Percentiles rank a stretch among this genome's conserved stretches.
These are phyloP conservation scores for Mycena haematopus DNA, from an alignment of 768 basidiomycete genomes.

Conservation along the genomic window DNA sequence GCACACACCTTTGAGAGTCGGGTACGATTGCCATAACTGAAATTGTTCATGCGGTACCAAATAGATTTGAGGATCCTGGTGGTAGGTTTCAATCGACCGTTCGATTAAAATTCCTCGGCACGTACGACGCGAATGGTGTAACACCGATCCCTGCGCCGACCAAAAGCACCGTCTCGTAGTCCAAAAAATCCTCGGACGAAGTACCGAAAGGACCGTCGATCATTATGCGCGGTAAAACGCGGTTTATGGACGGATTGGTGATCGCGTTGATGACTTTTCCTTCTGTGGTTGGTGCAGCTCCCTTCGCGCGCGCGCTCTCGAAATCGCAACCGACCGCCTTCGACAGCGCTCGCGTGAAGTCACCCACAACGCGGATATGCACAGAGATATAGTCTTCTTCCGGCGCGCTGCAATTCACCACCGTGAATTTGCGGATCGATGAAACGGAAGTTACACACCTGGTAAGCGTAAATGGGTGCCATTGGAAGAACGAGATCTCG, in stretches of 20 bases:
- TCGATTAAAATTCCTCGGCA: conserved; percentile 11
- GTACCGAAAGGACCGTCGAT: conserved; percentile 95
- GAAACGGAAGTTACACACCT: conserved; percentile 50
- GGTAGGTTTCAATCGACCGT: conserved; percentile 8
- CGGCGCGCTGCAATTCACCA: conserved; percentile 64
- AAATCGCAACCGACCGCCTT: conserved; percentile 87
- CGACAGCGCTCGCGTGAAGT: conserved; percentile 87
- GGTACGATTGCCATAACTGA: conserved; percentile 75
- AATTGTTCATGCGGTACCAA: conserved; percentile 96
- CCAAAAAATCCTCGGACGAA: conserved; percentile 90
- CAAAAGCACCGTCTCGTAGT: conserved; percentile 86
- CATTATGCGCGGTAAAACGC: conserved; percentile 89
- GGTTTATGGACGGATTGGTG: conserved; percentile 66
- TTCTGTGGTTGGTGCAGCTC: conserved; percentile 46
- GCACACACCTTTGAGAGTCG: conserved; percentile 75
- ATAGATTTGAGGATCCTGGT: conserved; percentile 83
- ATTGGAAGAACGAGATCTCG: conserved; percentile 93
- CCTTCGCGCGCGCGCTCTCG: conserved; percentile 42
- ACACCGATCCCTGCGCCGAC: conserved; percentile 97
- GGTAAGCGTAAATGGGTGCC: conserved; percentile 97
- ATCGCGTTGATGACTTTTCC: conserved; percentile 68
- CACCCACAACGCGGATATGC: conserved; percentile 91
- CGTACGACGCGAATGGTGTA: conserved; percentile 94
- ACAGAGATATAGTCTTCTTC: conserved; percentile 96
- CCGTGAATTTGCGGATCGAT: not conserved